phyloP scores from a whole-genome alignment of 805 yeast species.

The Komagataella populi region DNA sequence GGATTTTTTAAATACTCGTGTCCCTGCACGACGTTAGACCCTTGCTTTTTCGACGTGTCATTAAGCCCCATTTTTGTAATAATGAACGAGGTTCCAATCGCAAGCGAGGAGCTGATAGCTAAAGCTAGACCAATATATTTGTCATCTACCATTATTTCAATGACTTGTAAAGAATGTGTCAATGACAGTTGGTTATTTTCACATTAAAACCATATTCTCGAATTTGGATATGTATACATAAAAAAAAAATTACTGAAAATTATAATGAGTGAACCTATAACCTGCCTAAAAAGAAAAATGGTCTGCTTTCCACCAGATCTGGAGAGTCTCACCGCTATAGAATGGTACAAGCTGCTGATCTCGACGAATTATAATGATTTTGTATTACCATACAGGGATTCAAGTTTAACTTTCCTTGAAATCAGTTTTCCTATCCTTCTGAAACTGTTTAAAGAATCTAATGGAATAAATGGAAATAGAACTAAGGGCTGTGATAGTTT shows the following conservation, averaged over 20 bases:
- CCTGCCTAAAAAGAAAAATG: background rate
- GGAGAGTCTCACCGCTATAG: background rate
- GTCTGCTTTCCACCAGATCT: background rate
- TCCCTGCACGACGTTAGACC: constrained; percentile 53
- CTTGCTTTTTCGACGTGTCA: constrained; percentile 50
- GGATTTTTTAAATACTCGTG: constrained; percentile 71
- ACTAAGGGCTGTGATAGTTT: constrained; percentile 43
- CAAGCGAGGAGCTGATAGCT: constrained; percentile 78
- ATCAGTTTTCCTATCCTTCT: constrained; percentile 15
- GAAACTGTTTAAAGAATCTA: constrained; percentile 15
- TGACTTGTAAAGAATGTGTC: background rate
- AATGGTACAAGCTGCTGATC: background rate
- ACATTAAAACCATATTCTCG: background rate
- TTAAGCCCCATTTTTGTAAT: constrained; percentile 79
- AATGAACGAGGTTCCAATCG: constrained; percentile 83
- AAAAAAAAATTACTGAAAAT: background rate
- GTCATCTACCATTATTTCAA: constrained; percentile 39
- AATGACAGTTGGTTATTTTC: background rate
- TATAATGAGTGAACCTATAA: background rate
- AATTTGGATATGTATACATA: background rate
- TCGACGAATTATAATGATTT: background rate
- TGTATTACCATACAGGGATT: background rate
- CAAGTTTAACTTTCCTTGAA: constrained; percentile 1
- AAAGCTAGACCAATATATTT: constrained; percentile 81
- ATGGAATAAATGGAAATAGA: constrained; percentile 23